Base-by-base conservation (phyloP, 1,284 basidiomycete genomes). In the Wallemia ichthyophaga region DNA sequence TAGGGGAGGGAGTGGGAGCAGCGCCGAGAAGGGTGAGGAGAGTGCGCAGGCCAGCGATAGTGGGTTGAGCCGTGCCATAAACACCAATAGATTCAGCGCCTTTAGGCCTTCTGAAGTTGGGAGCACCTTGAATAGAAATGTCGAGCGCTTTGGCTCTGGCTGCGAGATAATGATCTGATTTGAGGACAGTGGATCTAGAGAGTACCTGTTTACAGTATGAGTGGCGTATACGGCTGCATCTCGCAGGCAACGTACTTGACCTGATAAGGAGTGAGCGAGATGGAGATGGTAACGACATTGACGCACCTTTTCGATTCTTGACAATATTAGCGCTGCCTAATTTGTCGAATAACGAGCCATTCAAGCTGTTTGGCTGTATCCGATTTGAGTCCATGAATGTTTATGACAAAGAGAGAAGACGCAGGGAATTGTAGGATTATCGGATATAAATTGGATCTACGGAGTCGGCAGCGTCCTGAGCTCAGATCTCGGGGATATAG, bases 61-160 rank as follows among this genome's bases (percentile, higher is more conserved):
- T 87, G 15, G 94, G 94, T 68, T 98, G 94, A 1, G 94, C 94
- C 5, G 82, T 83, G 21, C 88, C 91, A 67, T 83, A 94, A 1
- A 95, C 85, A 63, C 89, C 88, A 57, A 92, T 74, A 62, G 78
- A 77, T 53, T 79, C 80, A 57, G 79, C 76, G n/a, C 37, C 37
- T 60, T 79, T 74, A 24, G 82, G 82, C 57, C 84, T 80, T 62
- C 94, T 77, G 68, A 98, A 96, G 71, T 96, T 95, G 1, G 92
- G 91, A 23, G 92, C 92, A 32, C 94, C 94, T 67, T 73, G 71
- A 1, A 99, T 76, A 62, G 85, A 87, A 37, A 95, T 75, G 65
- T 89, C 85, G n/a, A 94, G 76, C 67, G 92, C 84, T 56, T 89
- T 74, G 9, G 87, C 86, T 61, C 87, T 78, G 48, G 85, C 87